Evolutionary conservation across 176 grass and related monocot genomes (phyloP), one percentile per base, ranked within the genome.

Genomic region (Lolium rigidum): DNA sequence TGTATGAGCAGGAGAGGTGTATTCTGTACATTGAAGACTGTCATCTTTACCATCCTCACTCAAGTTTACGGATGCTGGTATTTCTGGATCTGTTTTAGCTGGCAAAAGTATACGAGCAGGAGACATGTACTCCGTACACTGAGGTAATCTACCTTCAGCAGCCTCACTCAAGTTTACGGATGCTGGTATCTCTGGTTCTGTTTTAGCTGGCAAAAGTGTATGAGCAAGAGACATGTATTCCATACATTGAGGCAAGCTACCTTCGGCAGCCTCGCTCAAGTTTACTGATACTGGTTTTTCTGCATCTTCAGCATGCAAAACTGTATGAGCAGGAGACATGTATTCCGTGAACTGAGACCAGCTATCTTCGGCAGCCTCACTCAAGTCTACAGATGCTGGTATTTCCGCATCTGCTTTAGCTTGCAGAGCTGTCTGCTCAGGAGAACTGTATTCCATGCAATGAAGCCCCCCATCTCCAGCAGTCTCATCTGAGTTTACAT

Each of bases 201-300:
- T 35, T 88, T 80, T 87, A 57, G 51, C 48, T 70, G 43, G 60
- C 35, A 60, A 51, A 78, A 92, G 79, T 48, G 70, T 90, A 69
- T 85, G 91, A 74, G 71, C 70, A 11, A 91, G 93, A 81, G 91
- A 98, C 24, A 20, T 58, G 84, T 80, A 98, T 68, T 95, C 88
- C 67, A 83, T 61, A 24, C 58, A 83, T 21, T 80, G 62, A 54
- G 60, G 11, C 66, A 35, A 63, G 56, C 59, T 39, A 43, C 8
- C 54, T 75, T 63, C 21, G 4, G 77, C 66, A 80, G 28, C 60
- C 4, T 86, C 81, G 10, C 78, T 73, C 13, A 76, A 80, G 59
- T 70, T 79, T 43, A 63, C 68, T 26, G 72, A 81, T 55, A 67
- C 78, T 78, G 83, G 64, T 17, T 83, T 82, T 47, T 82, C 57